Evolutionary conservation across 2,329 filamentous ascomycete genomes (phyloP), one percentile per base, ranked within the genome.

Genomic region (Blumeria graminis): DNA sequence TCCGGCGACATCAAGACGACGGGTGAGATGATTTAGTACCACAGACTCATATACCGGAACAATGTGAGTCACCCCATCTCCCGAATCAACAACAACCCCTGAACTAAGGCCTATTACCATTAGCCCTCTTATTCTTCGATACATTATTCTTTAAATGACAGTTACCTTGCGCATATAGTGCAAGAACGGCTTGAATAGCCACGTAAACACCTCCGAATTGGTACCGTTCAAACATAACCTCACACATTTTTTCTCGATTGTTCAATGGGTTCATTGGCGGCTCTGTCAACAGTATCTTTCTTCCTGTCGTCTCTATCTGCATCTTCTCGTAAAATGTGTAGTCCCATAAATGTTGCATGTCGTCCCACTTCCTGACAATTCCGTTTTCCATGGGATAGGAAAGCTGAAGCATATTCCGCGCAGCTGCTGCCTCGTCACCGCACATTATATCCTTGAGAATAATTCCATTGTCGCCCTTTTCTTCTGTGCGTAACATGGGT

Each of bases 381-480:
- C 92, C 92, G 69, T 98, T 98, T 71, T 98, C 92, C 92, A 98
- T 98, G 64, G 92, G 92, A 69, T 98, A 98, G 70, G 84, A 94
- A 68, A 98, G 93, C 71, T 98, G 92, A 59, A 98, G 81, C 88
- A 95, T 94, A 60, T 86, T 94, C 66, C 92, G 82, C 62, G 92
- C 90, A 56, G 88, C 88, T 14, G 92, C 89, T 54, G 92, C 92
- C 73, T 98, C 90, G 72, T 98, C 92, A 69, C 92, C 92, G 72
- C 90, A 96, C 92, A 98, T 98, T 69, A 98, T 95, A 73, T 98
- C 92, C 77, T 95, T 96, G 71, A 89, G 80, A 63, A 82, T 74
- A 72, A 80, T 84, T 71, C 78, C 82, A 74, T 78, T 63, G 58
- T 64, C 64, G 64, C 74, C 76, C 68, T 77, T 76, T 72, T 98